Conservation (phyloP, 805 yeast species). For the Hemisphaericaspora nanyangensis region DNA sequence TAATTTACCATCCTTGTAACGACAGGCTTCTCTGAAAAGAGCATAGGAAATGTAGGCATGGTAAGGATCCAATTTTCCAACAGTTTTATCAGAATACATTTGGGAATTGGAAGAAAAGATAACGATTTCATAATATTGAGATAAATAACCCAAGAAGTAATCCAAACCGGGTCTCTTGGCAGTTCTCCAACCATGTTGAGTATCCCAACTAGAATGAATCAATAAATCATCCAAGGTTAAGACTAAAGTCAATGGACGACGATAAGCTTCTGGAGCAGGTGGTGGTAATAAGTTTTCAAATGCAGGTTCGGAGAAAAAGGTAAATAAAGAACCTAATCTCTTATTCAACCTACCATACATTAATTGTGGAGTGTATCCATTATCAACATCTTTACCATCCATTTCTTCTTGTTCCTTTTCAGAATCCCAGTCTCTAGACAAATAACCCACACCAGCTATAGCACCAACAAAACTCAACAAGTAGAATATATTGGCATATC, state of each 20-base stretch:
- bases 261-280: slow-evolving; percentile 85
- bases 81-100: slow-evolving; percentile 80
- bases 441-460: slow-evolving; percentile 54
- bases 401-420: slow-evolving; percentile 56
- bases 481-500: slow-evolving; percentile 72
- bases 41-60: slow-evolving; percentile 86
- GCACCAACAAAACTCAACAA: slow-evolving; percentile 53
- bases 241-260: slow-evolving; percentile 88
- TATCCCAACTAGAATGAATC: slow-evolving; percentile 89
- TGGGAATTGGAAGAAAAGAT: slow-evolving; percentile 81
- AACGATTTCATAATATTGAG: slow-evolving; percentile 95
- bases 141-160: slow-evolving; percentile 89
- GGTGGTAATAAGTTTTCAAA: slow-evolving; percentile 92
- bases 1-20: slow-evolving; percentile 82
- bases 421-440: slow-evolving; percentile 83
- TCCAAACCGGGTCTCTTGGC: slow-evolving; percentile 99
- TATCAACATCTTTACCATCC: slow-evolving; percentile 50
- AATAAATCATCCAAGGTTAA: slow-evolving; percentile 85
- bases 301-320: slow-evolving; percentile 88
- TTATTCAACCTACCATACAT: slow-evolving; percentile 67
- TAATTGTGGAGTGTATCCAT: slow-evolving; percentile 64
- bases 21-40: slow-evolving; percentile 85
- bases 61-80: slow-evolving; percentile 88
- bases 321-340: slow-evolving; percentile 71
- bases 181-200: slow-evolving; percentile 94